Conservation (phyloP, 306 rosid genomes). For the Luffa aegyptiaca region DNA sequence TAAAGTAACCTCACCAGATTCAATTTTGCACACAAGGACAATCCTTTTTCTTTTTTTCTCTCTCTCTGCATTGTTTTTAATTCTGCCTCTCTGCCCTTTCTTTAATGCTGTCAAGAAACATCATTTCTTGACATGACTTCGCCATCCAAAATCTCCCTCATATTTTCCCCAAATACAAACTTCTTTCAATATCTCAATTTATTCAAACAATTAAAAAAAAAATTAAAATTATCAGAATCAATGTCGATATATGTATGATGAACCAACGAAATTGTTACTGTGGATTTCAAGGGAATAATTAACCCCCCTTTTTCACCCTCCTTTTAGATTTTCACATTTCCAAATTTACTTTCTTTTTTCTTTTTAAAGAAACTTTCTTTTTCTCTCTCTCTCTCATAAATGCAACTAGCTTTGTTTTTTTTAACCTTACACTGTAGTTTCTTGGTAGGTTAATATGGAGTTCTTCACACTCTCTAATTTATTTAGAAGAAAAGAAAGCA, state of each 20-base stretch:
- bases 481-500: background rate
- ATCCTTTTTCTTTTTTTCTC: background rate
- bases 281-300: background rate
- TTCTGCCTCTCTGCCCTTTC: conserved; percentile 21
- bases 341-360: background rate
- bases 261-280: background rate
- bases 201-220: too few relatives aligned
- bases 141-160: conserved; percentile 16
- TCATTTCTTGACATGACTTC: conserved; percentile 16
- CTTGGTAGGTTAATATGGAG: background rate
- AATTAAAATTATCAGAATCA: background rate
- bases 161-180: conserved; percentile 34
- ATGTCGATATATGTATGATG: background rate
- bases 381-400: background rate
- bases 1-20: conserved; percentile 8
- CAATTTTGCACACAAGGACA: conserved; percentile 13
- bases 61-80: background rate
- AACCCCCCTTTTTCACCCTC: background rate
- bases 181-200: background rate
- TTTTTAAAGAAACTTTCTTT: background rate
- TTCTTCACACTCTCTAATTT: background rate
- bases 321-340: background rate
- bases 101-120: conserved; percentile 17
- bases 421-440: background rate
- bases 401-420: background rate